Evolutionary conservation across 441 rosid genomes (phyloP).

Genomic region (Mallotus repandus): DNA sequence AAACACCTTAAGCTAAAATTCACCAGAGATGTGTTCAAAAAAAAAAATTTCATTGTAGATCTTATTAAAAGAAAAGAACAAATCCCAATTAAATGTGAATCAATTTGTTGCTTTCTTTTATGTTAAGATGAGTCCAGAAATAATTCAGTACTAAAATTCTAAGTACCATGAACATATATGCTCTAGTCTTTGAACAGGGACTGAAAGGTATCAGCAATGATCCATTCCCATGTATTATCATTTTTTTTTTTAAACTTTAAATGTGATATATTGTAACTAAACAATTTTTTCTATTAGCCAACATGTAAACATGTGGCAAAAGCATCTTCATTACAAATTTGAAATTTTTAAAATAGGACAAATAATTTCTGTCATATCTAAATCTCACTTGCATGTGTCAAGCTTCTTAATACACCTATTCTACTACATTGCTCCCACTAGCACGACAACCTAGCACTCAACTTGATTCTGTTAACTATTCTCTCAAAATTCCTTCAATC

Average conservation of each 20-base stretch:
- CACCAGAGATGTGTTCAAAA: no score
- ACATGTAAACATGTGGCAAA: not conserved
- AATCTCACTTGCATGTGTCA: not conserved
- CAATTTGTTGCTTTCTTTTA: no score
- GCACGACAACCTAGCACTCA: not conserved
- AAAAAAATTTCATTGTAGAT: no score
- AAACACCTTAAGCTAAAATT: not conserved
- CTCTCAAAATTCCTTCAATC: not conserved
- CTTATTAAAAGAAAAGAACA: no score
- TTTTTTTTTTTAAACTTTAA: no score
- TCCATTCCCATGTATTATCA: not conserved
- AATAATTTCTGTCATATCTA: not conserved
- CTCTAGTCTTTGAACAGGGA: no score
- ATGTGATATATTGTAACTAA: no score
- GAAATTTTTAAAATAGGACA: not conserved
- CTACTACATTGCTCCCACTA: not conserved
- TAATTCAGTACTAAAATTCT: no score
- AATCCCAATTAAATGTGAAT: no score
- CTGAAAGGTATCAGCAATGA: not conserved
- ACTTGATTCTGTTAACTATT: not conserved
- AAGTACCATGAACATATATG: no score
- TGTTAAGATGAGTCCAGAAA: no score
- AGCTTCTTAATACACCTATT: not conserved
- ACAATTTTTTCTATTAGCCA: no score
- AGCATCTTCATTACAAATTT: not conserved